A percentile compares a stretch with the other conserved stretches of the same genome.
These are phyloP conservation scores for Russula sp. DNA, from an alignment of 768 basidiomycete species.

Conservation along the genomic window DNA sequence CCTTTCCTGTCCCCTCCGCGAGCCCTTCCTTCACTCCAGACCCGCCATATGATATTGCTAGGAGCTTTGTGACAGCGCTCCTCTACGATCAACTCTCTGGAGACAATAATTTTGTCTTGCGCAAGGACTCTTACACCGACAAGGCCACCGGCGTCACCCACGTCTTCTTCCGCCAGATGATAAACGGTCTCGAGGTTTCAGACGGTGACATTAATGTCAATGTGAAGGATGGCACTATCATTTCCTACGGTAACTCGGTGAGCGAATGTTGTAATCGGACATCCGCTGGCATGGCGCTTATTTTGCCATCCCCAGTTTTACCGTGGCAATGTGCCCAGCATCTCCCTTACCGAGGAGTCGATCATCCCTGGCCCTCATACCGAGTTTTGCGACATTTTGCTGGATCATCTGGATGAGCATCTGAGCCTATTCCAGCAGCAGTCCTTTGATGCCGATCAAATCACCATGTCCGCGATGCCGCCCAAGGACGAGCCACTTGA, in stretches of 20 bases:
- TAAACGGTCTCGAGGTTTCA: slow-evolving; percentile 81
- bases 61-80: slow-evolving; percentile 48
- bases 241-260: slow-evolving; percentile 18
- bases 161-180: slow-evolving; percentile 76
- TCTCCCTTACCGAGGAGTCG: slow-evolving; percentile 25
- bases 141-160: slow-evolving; percentile 79
- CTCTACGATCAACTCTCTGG: slow-evolving; percentile 34
- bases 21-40: slow-evolving; percentile 30
- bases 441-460: slow-evolving; percentile 23
- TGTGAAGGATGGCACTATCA: slow-evolving; percentile 35
- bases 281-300: background rate
- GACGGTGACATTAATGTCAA: slow-evolving; percentile 94
- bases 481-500: slow-evolving; percentile 22
- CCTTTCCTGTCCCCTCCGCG: slow-evolving; percentile 36
- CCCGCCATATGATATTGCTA: slow-evolving; percentile 58
- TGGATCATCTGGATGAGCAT: slow-evolving; percentile 31
- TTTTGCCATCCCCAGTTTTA: slow-evolving; percentile 51
- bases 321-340: slow-evolving; percentile 45
- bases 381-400: slow-evolving; percentile 44
- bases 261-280: background rate
- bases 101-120: slow-evolving; percentile 47
- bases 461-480: slow-evolving; percentile 33
- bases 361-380: slow-evolving; percentile 35
- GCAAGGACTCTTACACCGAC: slow-evolving; percentile 85
- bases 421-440: slow-evolving; percentile 25